Evolutionary conservation across 1,139 yeast genomes (phyloP), one percentile per base, ranked within the genome.

Genomic region (Nakaseomyces glabratus): DNA sequence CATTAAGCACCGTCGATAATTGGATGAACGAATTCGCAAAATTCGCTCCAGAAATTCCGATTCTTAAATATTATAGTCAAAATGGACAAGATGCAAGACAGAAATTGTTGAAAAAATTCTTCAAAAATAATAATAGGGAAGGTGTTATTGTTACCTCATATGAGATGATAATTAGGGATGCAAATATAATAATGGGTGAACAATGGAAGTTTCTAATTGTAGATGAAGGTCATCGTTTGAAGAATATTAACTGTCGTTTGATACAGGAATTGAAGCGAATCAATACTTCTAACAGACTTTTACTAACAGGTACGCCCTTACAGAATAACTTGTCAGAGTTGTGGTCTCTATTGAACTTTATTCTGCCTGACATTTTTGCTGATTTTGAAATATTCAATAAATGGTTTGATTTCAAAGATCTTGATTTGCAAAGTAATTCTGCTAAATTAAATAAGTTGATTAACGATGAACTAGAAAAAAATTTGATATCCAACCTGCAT

Each of bases 201-300:
- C 58, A 62, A 21, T 88, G 96, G 96, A 79, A 78, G 42, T 88
- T 78, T 52, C 62, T 90, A 37, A 82, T 86, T 34, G 94, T 88
- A n/a, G 97, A 88, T 58, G 97, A 88, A 57, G 97, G 97, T 4
- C 97, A 88, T 58, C 66, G 97, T 28, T 63, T 88, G 45, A 90
- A 88, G 50, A 88, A 88, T 52, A 71, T 76, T 46, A 76, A 86
- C 46, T 82, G 94, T 54, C 63, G 76, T 44, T 64, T 88, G 42
- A 79, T 88, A 36, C 69, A 69, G 37, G 76, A 76, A 42, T 66
- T 88, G 45, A 86, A 84, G 49, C 69, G 68, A 45, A 65, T 84
- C 20, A 64, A 71, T 21, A 76, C 78, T 0, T 64, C 73, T 2
- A 88, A 88, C 51, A 64, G 95, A 41, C 61, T 88, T 34, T 61